These are phyloP conservation scores for Scutellaria baicalensis DNA, from an alignment of 257 asterid species.

Conservation along the genomic window DNA sequence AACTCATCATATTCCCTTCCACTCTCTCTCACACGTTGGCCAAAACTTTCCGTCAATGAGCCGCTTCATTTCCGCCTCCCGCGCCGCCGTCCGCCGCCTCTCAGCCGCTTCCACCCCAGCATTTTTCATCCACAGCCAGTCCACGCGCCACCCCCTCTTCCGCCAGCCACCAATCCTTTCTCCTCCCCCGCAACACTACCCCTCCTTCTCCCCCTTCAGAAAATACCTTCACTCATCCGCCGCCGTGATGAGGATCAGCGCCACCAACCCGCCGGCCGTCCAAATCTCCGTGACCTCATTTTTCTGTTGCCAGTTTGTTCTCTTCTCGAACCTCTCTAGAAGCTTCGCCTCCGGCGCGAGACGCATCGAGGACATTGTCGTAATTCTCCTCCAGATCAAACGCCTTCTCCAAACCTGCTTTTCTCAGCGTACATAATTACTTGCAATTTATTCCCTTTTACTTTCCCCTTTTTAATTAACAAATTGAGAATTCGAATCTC, in stretches of 20 bases:
- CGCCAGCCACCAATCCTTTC: not conserved
- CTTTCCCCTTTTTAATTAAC: too few relatives aligned
- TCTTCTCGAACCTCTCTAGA: not conserved
- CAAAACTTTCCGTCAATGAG: not conserved
- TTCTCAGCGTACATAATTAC: not conserved
- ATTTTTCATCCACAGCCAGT: not conserved
- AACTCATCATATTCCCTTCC: not conserved
- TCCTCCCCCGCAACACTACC: not conserved
- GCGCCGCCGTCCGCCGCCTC: not conserved
- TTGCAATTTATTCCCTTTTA: not conserved
- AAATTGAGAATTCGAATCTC: too few relatives aligned
- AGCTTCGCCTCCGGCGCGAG: not conserved
- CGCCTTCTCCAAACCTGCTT: not conserved
- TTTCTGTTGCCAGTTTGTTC: not conserved
- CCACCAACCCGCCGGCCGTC: not conserved
- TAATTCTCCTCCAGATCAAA: not conserved
- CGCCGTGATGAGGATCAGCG: not conserved
- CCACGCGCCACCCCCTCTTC: not conserved
- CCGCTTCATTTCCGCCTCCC: not conserved
- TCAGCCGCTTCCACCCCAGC: not conserved
- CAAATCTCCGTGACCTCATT: not conserved
- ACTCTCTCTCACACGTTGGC: not conserved
- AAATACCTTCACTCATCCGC: not conserved
- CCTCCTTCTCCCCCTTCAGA: not conserved
- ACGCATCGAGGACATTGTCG: not conserved